Base-by-base conservation (phyloP, 2,329 filamentous ascomycete genomes). In the Aaosphaeria arxii region DNA sequence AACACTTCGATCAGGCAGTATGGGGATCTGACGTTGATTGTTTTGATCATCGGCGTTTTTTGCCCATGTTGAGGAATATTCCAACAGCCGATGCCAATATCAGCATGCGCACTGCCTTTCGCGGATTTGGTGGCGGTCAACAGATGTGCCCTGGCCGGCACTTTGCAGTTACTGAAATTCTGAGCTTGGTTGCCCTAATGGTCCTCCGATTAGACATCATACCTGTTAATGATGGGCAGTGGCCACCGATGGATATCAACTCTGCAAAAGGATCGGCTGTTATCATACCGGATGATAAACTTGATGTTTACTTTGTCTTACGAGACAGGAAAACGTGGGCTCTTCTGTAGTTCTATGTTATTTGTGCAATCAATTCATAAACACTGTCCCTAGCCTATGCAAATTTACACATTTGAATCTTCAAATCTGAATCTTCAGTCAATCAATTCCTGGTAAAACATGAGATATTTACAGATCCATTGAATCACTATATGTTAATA, bases 21-120 rank as follows among this genome's bases (percentile, higher is more conserved):
- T 71, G 65, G 67, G 67, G 69, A 1, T 7, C 41, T 13, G 44
- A 62, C n/a, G 54, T 53, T 7, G 38, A 55, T 24, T 48, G 52
- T 5, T 71, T 70, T 51, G 50, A 70, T 38, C 56, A 61, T 31
- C 43, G 46, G 24, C 63, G 69, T 1, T 71, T 71, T 35, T n/a
- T n/a, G n/a, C n/a, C n/a, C n/a, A n/a, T n/a, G n/a, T n/a, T n/a
- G n/a, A n/a, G n/a, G n/a, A n/a, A n/a, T n/a, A 29, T 38, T 6
- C 40, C 42, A 24, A 41, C 40, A 45, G 48, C 3, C 33, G 33
- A 40, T 41, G 35, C 29, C 36, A 48, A 28, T 42, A 39, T 24
- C 36, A 40, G 7, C 7, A 57, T 55, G 13, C 52, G 49, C 5
- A 54, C 47, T 2, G 59, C 54, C 0, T 67, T 67, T 35, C 46